Percentiles rank a stretch among this genome's conserved stretches.
Evolutionary conservation across 768 basidiomycete species (phyloP).

Genomic region (Chalciporus piperatus): DNA sequence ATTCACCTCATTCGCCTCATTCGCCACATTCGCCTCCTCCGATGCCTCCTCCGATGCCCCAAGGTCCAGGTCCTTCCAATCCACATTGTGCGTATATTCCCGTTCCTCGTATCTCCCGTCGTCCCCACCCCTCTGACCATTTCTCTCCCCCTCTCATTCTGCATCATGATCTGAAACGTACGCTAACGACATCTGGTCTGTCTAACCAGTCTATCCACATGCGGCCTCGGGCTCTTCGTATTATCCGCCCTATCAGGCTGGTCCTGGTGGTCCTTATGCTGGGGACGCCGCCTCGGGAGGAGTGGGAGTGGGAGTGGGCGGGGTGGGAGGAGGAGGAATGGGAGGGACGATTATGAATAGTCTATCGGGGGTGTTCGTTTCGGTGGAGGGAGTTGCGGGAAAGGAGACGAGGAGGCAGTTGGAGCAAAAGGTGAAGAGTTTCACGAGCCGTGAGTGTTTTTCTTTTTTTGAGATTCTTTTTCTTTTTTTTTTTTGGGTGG

Average conservation of each 20-base stretch:
- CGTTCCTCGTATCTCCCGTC: no score
- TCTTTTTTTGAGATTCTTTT: not conserved
- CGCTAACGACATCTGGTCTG: not conserved
- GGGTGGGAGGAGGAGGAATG: constrained; percentile 16
- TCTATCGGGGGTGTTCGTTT: constrained; percentile 37
- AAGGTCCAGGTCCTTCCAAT: no score
- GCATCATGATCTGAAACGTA: no score
- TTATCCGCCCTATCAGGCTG: constrained; percentile 10
- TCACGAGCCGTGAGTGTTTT: constrained; percentile 37
- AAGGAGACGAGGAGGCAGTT: constrained; percentile 47
- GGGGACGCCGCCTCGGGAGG: not conserved
- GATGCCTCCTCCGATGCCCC: no score
- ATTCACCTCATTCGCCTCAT: not conserved
- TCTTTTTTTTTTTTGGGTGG: constrained; percentile 4
- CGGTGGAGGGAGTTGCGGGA: constrained; percentile 58
- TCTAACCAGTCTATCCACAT: constrained; percentile 6
- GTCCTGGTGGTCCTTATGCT: not conserved
- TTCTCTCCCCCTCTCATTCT: no score
- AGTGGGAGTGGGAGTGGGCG: no score
- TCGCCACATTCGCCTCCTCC: no score
- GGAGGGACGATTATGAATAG: constrained; percentile 20
- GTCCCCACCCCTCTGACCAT: no score
- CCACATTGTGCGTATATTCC: no score
- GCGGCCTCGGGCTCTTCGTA: constrained; percentile 9
- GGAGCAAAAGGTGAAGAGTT: constrained; percentile 42